Evolutionary conservation across 139 green algal genomes (phyloP).

Genomic region (Astrephomene gubernaculifera): DNA sequence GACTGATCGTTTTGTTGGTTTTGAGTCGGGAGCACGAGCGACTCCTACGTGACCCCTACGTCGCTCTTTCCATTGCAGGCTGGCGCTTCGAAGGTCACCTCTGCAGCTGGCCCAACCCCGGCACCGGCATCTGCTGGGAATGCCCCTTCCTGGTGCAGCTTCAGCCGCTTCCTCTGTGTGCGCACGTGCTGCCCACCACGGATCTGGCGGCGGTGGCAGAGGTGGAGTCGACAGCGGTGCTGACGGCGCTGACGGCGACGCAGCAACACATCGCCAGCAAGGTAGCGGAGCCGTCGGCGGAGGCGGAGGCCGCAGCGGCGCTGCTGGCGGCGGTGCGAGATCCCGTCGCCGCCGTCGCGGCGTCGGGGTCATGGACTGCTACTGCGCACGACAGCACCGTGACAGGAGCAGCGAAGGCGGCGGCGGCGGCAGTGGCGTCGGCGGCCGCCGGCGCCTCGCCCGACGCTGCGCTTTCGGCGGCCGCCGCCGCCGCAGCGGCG

Average conservation of each 20-base stretch:
- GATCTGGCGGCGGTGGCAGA: constrained; percentile 14
- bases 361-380: neutral
- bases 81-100: constrained; percentile 66
- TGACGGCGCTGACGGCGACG: neutral
- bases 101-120: constrained; percentile 45
- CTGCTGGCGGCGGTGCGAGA: neutral
- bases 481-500: neutral
- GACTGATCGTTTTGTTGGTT: too few relatives aligned
- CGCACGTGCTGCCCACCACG: constrained; percentile 33
- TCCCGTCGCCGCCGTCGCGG: neutral
- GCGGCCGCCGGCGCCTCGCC: neutral
- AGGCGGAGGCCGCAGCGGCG: neutral
- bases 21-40: too few relatives aligned
- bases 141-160: constrained; percentile 68
- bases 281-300: neutral
- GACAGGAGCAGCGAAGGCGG: neutral
- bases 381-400: neutral
- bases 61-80: too few relatives aligned
- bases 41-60: too few relatives aligned
- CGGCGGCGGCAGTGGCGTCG: neutral
- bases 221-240: neutral
- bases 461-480: neutral
- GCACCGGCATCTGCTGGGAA: constrained; percentile 70
- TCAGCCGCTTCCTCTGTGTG: constrained; percentile 43
- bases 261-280: neutral